phyloP scores from a whole-genome alignment of 1,284 basidiomycete genomes.

The Vanrija pseudolonga region DNA sequence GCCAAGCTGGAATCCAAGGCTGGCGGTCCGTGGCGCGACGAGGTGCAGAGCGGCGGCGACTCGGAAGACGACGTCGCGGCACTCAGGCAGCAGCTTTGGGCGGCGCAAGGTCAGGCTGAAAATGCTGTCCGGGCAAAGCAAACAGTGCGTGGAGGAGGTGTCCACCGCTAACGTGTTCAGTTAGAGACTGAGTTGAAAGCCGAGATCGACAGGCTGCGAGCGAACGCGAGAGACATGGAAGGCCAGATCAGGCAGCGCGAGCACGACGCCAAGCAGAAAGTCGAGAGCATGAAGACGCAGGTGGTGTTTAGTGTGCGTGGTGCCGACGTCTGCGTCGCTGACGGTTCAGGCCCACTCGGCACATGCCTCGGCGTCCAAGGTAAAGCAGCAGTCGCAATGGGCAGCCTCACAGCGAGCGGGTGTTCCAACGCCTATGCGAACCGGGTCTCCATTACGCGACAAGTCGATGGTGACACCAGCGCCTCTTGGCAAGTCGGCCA shows the following conservation, averaged over 20 bases:
- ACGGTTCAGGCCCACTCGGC: slow-evolving; percentile 16
- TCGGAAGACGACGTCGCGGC: slow-evolving; percentile 9
- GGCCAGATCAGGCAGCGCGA: slow-evolving; percentile 27
- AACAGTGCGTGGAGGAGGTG: neutral
- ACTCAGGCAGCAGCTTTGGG: slow-evolving; percentile 30
- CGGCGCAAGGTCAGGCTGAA: slow-evolving; percentile 34
- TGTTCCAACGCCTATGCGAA: slow-evolving; percentile 2
- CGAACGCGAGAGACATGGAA: slow-evolving; percentile 27
- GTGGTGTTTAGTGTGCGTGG: slow-evolving; percentile 39
- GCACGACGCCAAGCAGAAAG: slow-evolving; percentile 39
- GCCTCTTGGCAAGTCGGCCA: slow-evolving; percentile 21
- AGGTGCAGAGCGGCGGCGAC: neutral
- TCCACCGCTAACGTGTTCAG: slow-evolving; percentile 1
- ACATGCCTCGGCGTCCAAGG: slow-evolving; percentile 17
- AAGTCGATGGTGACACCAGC: slow-evolving; percentile 9
- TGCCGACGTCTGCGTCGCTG: neutral
- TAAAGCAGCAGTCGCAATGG: slow-evolving; percentile 17
- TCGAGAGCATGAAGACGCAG: slow-evolving; percentile 42
- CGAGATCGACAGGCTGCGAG: slow-evolving; percentile 21
- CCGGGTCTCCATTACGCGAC: slow-evolving; percentile 11
- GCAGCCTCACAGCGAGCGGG: slow-evolving; percentile 9
- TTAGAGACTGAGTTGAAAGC: slow-evolving; percentile 11
- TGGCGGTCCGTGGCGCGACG: slow-evolving; percentile 2
- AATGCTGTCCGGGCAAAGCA: slow-evolving; percentile 22
- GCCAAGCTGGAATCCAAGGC: too few relatives aligned